Base-by-base conservation (phyloP, 2,329 filamentous ascomycete species). In the Fusarium setosum region DNA sequence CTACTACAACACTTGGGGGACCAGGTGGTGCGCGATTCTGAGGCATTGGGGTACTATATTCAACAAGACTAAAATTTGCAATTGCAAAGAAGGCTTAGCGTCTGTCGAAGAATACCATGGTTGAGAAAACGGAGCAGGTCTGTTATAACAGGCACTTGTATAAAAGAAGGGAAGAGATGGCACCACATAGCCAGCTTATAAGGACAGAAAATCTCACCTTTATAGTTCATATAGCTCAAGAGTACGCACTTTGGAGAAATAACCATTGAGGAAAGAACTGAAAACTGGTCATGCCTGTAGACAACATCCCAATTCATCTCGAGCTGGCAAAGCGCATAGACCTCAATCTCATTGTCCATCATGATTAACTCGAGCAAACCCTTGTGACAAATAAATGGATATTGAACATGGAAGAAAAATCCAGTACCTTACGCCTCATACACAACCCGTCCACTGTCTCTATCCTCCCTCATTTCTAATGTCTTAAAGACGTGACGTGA, bases 381-480 rank as follows among this genome's bases (percentile, higher is more conserved):
- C n/a, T n/a, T n/a, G n/a, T 37, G 35, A 55, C 26, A 35, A 48
- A 44, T 56, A 59, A 65, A 57, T 60, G 55, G 54, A 66, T 68
- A 68, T 71, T 64, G 55, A 66, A 61, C 37, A 50, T 41, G 47
- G 60, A 54, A 26, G 49, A 44, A 66, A 71, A 52, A 59, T 61
- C 65, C 65, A 69, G 59, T 62, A 52, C 69, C 59, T 48, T 49
- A 61, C 69, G 69, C 69, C 69, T 66, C 48, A 63, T 72, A 65
- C 69, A 70, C 49, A 57, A 47, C 32, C 56, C 56, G 26, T 47
- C 60, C 54, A 55, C 64, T 48, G 45, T 54, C 63, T 71, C 71
- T 68, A 67, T 54, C 60, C 37, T 70, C 63, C 56, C 44, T 68
- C 68, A 56, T 72, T 56, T 66, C 65, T 68, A 66, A 54, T 48